phyloP scores from a whole-genome alignment of 441 rosid species.

The Biscutella auriculata region DNA sequence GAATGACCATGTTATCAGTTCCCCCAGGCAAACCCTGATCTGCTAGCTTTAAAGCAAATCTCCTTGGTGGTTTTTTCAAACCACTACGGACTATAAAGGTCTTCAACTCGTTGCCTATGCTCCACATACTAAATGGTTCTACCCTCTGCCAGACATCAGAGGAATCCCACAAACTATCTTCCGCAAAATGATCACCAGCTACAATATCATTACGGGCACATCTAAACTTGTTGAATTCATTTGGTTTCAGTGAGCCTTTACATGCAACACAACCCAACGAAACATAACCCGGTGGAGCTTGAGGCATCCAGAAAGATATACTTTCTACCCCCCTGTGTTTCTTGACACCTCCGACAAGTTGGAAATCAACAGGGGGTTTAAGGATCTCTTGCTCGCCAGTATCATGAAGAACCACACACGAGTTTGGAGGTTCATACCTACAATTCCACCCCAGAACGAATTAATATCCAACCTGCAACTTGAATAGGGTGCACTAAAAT shows the following conservation, averaged over 20 bases:
- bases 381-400: slow-evolving; percentile 56
- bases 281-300: slow-evolving; percentile 94
- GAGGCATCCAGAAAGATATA: slow-evolving; percentile 92
- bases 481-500: background rate
- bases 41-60: slow-evolving; percentile 87
- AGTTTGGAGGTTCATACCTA: slow-evolving; percentile 86
- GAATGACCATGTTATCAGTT: slow-evolving; percentile 64
- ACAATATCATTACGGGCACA: slow-evolving; percentile 87
- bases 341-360: slow-evolving; percentile 74
- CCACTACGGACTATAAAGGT: slow-evolving; percentile 79
- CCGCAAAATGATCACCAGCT: slow-evolving; percentile 68
- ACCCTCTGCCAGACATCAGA: slow-evolving; percentile 45
- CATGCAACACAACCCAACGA: slow-evolving; percentile 83
- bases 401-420: slow-evolving; percentile 72
- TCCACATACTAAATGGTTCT: slow-evolving; percentile 87
- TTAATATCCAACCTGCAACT: background rate
- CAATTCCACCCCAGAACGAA: slow-evolving; percentile 12
- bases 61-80: slow-evolving; percentile 76
- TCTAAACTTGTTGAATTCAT: slow-evolving; percentile 55
- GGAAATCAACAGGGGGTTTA: slow-evolving; percentile 58
- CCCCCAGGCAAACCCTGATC: slow-evolving; percentile 46
- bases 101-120: slow-evolving; percentile 61
- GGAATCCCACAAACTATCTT: slow-evolving; percentile 90
- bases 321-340: slow-evolving; percentile 73
- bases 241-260: slow-evolving; percentile 67